Evolutionary conservation across 768 basidiomycete species (phyloP), one percentile per base, ranked within the genome.

Genomic region (Galerina sulciceps): DNA sequence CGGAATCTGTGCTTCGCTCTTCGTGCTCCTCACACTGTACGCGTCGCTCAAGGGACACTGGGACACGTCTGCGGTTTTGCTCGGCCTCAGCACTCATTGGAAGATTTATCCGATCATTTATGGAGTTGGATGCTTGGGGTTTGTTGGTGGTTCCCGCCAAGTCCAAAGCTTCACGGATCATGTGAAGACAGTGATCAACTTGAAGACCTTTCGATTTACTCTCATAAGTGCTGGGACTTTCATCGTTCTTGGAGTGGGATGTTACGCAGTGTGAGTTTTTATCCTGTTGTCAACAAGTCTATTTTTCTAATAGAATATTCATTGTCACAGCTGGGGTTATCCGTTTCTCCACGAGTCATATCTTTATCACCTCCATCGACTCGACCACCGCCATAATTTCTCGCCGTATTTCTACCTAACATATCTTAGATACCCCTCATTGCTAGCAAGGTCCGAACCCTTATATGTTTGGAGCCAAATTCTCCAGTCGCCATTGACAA

Each of bases 311-410:
- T 9, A 14, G 43, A 51, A 34, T 10, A 40, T 10, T 31, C 47
- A 17, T 50, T 11, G 26, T 37, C 43, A 45, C 65, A 99, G 96
- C 49, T 99, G 97, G 96, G 97, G 97, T 15, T 81, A 90, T 62
- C 89, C 96, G 0, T 97, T 99, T 78, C 73, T 99, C 17, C 80
- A 91, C 55, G 91, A 99, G 70, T 88, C 97, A 1, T 99, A 94
- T 72, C 79, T 99, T 13, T 99, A 99, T 71, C 97, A 99, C 65
- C 76, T 93, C 10, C 85, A 89, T 62, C 86, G 97, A 17, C 86
- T 93, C 17, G 97, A 99, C 74, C 96, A 99, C 67, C 90, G 96
- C 55, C 97, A 99, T 74, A 99, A 99, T 72, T 99, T 99, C 75
- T 95, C 96, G 6, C 93, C 94, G 0, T 97, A 98, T 76, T 99